Conservation (phyloP, 352 stramenopile species). For the Saprolegnia diclina region DNA sequence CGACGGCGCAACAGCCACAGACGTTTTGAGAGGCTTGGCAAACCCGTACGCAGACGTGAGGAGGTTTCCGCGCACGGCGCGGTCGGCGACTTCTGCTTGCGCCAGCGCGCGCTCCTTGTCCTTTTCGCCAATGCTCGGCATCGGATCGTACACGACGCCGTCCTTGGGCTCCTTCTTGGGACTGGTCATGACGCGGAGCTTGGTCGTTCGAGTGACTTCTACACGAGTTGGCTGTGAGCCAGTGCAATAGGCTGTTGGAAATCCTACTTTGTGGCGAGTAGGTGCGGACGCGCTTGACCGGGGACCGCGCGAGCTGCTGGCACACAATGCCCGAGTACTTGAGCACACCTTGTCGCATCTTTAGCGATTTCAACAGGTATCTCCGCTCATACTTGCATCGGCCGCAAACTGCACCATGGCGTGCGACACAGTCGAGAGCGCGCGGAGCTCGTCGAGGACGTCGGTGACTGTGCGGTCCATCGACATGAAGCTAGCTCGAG, state of each 20-base stretch:
- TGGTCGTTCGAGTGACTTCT: not conserved
- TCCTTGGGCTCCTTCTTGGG: slow-evolving; percentile 9
- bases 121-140: not conserved
- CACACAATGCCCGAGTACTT: slow-evolving; percentile 24
- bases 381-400: not conserved
- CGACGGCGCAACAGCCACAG: no score
- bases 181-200: not conserved
- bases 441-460: slow-evolving; percentile 10
- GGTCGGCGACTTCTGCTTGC: not conserved
- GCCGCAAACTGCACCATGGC: slow-evolving; percentile 22
- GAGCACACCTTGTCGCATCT: not conserved
- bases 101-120: slow-evolving; percentile 4
- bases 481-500: slow-evolving; percentile 20
- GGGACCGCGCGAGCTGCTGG: slow-evolving; percentile 19
- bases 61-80: not conserved
- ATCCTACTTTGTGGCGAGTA: not conserved
- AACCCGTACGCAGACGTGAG: slow-evolving; percentile 18
- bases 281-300: not conserved
- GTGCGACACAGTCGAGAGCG: slow-evolving; percentile 13
- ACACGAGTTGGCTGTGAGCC: not conserved
- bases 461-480: slow-evolving; percentile 18
- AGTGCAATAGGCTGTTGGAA: not conserved
- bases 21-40: not conserved
- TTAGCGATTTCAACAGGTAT: not conserved
- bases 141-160: slow-evolving; percentile 8